Base-by-base conservation (phyloP, 2,329 filamentous ascomycete species). In the Claviceps sp. region DNA sequence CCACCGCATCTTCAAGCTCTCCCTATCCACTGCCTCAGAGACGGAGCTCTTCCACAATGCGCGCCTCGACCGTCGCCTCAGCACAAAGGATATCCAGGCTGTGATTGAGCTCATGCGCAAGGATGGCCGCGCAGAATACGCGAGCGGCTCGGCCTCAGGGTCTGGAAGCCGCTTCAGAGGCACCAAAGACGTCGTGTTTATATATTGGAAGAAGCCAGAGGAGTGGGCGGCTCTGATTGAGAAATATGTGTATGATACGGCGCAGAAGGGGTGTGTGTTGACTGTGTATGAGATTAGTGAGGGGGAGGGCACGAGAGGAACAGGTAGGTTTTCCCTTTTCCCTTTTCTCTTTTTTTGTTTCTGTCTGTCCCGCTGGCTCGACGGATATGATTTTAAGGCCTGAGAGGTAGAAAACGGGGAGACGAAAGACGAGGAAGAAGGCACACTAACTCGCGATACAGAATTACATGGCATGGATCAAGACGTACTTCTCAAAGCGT, bases 281-380 rank as follows among this genome's bases (percentile, higher is more conserved):
- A 98, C 93, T 52, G 73, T 98, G 24, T 97, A 96, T 67, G 93
- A 98, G 71, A 71, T 98, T 61, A 77, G 81, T 2, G 82, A 96
- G 67, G 88, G 91, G n/a, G 91, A 97, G 62, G 84, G 76, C 34
- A 89, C 87, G 2, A 68, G 73, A 53, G 81, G 79, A 2, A 79
- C 84, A 59, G 82, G 84, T 85, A 64, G 13, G 52, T 43, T n/a
- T 20, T 30, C 6, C 11, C 8, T 6, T 11, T 9, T 26, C 18
- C 8, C 18, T 22, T 16, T 9, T n/a, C 20, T 37, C 3, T 5
- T 22, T 11, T 18, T 26, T n/a, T 20, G n/a, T 34, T 5, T 5
- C 8, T n/a, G 16, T 40, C 38, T 18, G 6, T 16, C 38, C 16
- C 38, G 38, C 38, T 34, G 30, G 30, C 30, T 34, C 3, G 8